Conservation (phyloP, 371 early-diverging fungal species). For the Parasitella parasitica region DNA sequence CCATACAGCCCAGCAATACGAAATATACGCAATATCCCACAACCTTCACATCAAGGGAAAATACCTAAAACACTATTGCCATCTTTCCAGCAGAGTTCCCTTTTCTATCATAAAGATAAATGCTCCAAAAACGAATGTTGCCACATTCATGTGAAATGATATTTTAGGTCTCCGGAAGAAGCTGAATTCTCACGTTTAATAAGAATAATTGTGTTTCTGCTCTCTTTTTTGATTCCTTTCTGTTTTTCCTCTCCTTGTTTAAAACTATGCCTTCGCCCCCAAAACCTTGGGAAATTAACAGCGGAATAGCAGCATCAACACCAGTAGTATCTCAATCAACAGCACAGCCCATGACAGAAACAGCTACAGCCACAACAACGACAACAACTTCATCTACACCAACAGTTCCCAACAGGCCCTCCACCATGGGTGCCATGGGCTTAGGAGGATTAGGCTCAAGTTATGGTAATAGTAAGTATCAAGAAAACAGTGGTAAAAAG, state of each 20-base stretch:
- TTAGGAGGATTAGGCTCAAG: background rate
- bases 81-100: no score
- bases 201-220: background rate
- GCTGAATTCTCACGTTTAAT: background rate
- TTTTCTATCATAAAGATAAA: no score
- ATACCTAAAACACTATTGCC: no score
- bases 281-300: constrained; percentile 90
- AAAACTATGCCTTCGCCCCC: constrained; percentile 83
- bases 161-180: background rate
- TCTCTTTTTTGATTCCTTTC: constrained; percentile 3
- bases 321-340: constrained; percentile 21
- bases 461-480: constrained; percentile 5
- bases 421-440: constrained; percentile 9
- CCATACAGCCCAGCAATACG: no score
- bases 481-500: background rate
- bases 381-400: constrained; percentile 18
- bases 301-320: constrained; percentile 32
- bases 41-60: no score
- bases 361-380: constrained; percentile 5
- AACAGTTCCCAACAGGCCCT: constrained; percentile 33
- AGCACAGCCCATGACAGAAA: constrained; percentile 14
- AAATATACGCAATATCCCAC: no score
- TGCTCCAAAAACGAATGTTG: no score
- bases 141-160: background rate
- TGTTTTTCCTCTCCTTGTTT: background rate